Evolutionary conservation across 2,329 filamentous ascomycete species (phyloP), one percentile per base, ranked within the genome.

Genomic region (Talaromyces rugulosus): DNA sequence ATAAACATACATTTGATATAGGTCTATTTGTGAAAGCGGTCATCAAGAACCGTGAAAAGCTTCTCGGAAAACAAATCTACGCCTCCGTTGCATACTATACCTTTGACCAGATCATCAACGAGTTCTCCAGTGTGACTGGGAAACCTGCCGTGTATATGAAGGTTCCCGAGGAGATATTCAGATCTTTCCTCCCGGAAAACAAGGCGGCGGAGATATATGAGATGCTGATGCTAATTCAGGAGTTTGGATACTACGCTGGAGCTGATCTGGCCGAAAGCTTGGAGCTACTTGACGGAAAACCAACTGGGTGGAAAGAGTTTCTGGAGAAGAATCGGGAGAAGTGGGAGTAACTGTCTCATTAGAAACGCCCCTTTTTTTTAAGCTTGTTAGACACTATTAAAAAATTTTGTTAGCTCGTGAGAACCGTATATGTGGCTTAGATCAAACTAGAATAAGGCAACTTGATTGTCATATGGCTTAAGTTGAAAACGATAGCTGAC

Each of bases 201-300:
- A 56, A 68, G 2, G 69, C 76, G 66, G 53, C 82, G 61, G 84
- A 86, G 69, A 61, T 85, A 68, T 71, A 81, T 36, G 80, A 86
- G 71, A 86, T 84, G 63, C 80, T 84, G 70, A 71, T 79, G 47
- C 73, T 86, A 54, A 70, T 86, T 62, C 75, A 80, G 59, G 77
- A 81, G 27, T 81, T 77, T 33, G 83, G 83, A 0, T 86, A 86
- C 65, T 86, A 78, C 67, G 79, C 77, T 5, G 81, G 81, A 9
- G 80, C 66, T 27, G 60, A 64, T 33, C 61, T 74, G 27, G 65
- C 67, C 8, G 65, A 68, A 5, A 72, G 66, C 28, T 63, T 67
- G 27, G 64, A 66, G 30, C 59, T 72, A 55, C 50, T 73, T 18
- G 70, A 70, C 56, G 58, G 63, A 23, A 69, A 68, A 53, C 70